Evolutionary conservation across 225 moss, liverwort and hornwort species (phyloP), one percentile per base, ranked within the genome.

Genomic region (Bryum argenteum): DNA sequence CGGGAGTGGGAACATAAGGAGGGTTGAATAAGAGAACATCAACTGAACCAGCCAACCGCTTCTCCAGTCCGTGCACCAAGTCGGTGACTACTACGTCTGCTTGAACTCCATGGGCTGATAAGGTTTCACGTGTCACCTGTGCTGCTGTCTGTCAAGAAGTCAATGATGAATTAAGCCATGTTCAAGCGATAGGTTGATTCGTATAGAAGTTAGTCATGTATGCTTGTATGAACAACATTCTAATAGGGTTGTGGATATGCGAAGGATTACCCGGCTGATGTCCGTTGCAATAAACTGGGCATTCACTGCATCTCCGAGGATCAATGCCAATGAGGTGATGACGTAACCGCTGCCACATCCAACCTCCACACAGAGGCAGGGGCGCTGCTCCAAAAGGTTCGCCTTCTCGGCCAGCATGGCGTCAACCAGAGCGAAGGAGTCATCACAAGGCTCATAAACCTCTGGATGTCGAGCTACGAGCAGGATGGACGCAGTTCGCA

Each of bases 281-380:
- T 98, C 98, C 15, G 98, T 98, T n/a, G 98, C 98, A 44, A 98
- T 72, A 77, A 87, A 98, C 26, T 92, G 88, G 28, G 83, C 86
- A 61, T 80, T 79, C 74, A 69, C 78, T 76, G 85, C 87, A 66
- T 76, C 66, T 22, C 88, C 98, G 67, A 98, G 89, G 54, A 98
- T 86, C 77, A 94, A 83, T 54, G 89, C 98, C 12, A 98, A 58
- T 58, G 98, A 98, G 38, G 98, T 94, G 66, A 98, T 92, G 43
- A 98, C 98, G 82, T 94, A 98, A 57, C 98, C 98, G 56, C 98
- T 98, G 67, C 98, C 98, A 68, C 98, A 94, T 24, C 98, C 98
- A 75, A 98, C 94, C 87, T 98, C 98, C 77, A 98, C 72, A 54
- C 94, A 94, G 63, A 98, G 63, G 44, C 70, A 89, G 63, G 98